phyloP scores from a whole-genome alignment of 2,329 filamentous ascomycete species.

The Colletotrichum salicis region DNA sequence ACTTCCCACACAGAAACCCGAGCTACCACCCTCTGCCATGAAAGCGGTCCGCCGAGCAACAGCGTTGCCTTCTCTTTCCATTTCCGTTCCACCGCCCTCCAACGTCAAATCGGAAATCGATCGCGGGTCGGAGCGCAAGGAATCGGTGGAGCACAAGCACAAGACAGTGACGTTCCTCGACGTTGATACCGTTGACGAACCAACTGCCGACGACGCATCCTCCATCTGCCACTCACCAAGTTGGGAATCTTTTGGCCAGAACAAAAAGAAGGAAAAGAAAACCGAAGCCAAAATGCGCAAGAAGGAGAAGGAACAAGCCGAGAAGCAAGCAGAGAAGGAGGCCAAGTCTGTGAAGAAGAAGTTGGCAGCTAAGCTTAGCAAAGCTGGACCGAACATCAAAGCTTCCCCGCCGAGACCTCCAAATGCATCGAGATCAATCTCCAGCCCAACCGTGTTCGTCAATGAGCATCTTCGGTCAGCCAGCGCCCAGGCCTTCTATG shows the following conservation, averaged over 20 bases:
- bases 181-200: slow-evolving; percentile 44
- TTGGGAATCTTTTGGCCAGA: slow-evolving; percentile 67
- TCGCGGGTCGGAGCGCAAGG: slow-evolving; percentile 28
- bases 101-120: slow-evolving; percentile 25
- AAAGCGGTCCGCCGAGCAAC: slow-evolving; percentile 26
- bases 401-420: slow-evolving; percentile 30
- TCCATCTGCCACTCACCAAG: slow-evolving; percentile 70
- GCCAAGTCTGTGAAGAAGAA: slow-evolving; percentile 51
- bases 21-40: slow-evolving; percentile 27
- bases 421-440: slow-evolving; percentile 24
- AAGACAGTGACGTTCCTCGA: slow-evolving; percentile 55
- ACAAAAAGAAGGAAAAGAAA: slow-evolving; percentile 65
- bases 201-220: slow-evolving; percentile 57
- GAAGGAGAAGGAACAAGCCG: slow-evolving; percentile 53
- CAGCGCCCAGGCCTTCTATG: slow-evolving; percentile 26
- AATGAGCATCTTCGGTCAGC: slow-evolving; percentile 20
- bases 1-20: slow-evolving; percentile 7
- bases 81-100: slow-evolving; percentile 43
- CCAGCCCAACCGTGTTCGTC: slow-evolving; percentile 23
- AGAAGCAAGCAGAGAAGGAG: slow-evolving; percentile 46
- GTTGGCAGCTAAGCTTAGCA: slow-evolving; percentile 49
- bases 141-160: slow-evolving; percentile 41
- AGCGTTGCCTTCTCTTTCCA: slow-evolving; percentile 44
- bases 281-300: slow-evolving; percentile 51
- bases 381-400: slow-evolving; percentile 44